phyloP scores from a whole-genome alignment of 2,329 filamentous ascomycete species.

The Fusarium praegraminearum region DNA sequence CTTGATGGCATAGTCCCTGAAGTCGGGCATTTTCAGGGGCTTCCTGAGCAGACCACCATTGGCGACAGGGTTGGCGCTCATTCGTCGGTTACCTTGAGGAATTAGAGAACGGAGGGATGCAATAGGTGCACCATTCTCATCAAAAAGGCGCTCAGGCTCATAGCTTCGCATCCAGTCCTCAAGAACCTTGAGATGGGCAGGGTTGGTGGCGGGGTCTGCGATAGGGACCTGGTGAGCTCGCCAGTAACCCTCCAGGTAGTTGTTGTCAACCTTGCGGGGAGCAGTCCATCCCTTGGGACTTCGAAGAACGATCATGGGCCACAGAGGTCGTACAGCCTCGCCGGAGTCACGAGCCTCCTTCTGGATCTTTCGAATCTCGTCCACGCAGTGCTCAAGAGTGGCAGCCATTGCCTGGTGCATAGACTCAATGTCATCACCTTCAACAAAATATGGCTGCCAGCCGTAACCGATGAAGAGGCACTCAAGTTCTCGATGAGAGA shows the following conservation, averaged over 20 bases:
- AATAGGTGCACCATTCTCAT: constrained; percentile 71
- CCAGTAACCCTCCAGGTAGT: constrained; percentile 82
- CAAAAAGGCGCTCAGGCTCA: constrained; percentile 78
- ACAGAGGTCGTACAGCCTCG: constrained; percentile 76
- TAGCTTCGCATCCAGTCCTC: constrained; percentile 84
- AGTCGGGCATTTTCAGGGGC: constrained; percentile 77
- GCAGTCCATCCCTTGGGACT: constrained; percentile 86
- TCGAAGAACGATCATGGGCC: constrained; percentile 84
- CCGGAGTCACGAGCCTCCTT: constrained; percentile 77
- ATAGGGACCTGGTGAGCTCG: constrained; percentile 83
- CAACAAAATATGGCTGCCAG: constrained; percentile 84
- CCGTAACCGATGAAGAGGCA: constrained; percentile 79
- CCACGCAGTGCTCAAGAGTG: constrained; percentile 78
- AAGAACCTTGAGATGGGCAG: constrained; percentile 73
- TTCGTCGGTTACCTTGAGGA: constrained; percentile 73
- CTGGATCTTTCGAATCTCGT: constrained; percentile 76
- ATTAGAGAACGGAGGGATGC: constrained; percentile 72
- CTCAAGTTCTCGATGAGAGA: constrained; percentile 78
- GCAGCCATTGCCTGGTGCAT: constrained; percentile 88
- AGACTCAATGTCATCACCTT: constrained; percentile 76
- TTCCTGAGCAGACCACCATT: constrained; percentile 77
- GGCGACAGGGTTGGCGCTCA: constrained; percentile 81
- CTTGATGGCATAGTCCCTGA: constrained; percentile 73
- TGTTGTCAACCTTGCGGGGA: constrained; percentile 76
- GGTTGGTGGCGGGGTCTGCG: constrained; percentile 74